Base-by-base conservation (phyloP, 345 rosid genomes). In the Bruguiera sexangula region DNA sequence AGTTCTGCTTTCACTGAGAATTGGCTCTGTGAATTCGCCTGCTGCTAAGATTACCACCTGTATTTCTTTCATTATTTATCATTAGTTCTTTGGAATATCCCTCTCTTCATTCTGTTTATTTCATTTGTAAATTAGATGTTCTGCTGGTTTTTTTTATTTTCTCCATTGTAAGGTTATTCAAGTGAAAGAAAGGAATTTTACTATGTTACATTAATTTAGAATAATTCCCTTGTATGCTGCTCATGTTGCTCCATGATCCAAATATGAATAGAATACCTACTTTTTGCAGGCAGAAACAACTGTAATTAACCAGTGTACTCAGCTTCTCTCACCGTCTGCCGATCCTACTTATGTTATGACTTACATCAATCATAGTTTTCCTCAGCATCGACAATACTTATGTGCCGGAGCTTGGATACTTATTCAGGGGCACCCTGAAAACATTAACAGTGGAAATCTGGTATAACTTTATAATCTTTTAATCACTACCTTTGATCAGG, bases 401-500 rank as follows among this genome's bases (percentile, higher is more conserved):
- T 95, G 99, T 77, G 93, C 98, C 74, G 99, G 99, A 63, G 94
- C 99, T 63, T 92, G 98, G 90, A 83, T 87, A 77, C 81, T 95
- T 82, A 95, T 90, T 97, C 96, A 86, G 72, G 92, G 93, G 70
- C 98, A 79, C 74, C 92, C 90, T 75, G 99, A 95, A 73, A 92
- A 82, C 73, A 88, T 95, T 72, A 95, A 92, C 77, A 87, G 91
- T 78, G 81, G 82, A 71, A 87, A 90, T 82, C 84, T 95, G 92
- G 99, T 95, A 82, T 34, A 71, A 39, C 55, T 68, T 22, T 58
- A 8, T 59, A 32, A 31, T 57, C 39, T 60, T 68, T 30, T 73
- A 34, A 26, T 62, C 39, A 8, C 63, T 13, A 43, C 5, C 50
- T 3, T 71, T 58, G 1, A 2, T 34, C 24, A n/a, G 58, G 51